Evolutionary conservation across 345 rosid genomes (phyloP), one percentile per base, ranked within the genome.

Genomic region (Lepidium africanum): DNA sequence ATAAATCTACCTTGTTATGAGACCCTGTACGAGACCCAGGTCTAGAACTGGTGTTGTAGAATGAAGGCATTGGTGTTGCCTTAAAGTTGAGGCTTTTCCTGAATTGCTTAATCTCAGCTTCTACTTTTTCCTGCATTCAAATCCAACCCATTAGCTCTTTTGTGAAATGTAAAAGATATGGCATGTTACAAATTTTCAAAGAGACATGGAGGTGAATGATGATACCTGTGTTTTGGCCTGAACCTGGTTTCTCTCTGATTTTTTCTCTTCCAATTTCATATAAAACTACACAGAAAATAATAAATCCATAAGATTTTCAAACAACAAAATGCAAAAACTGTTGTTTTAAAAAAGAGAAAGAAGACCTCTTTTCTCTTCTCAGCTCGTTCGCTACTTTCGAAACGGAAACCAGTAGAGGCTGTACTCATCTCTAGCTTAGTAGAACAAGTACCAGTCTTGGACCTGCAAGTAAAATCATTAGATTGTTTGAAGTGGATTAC

Each of bases 41-140:
- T 38, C 72, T 32, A 25, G 53, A 48, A 5, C 69, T 43, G 21
- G 7, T 67, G 33, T 81, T 84, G 71, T 92, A 89, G 78, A 92
- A 92, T 56, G 90, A 84, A 75, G 98, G 96, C 96, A 89, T 86
- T 14, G 96, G 96, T 16, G 76, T 82, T 56, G 98, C 96, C 74
- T 86, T 89, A 63, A 92, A 92, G 66, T 92, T 87, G 32, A 92
- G 92, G 79, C 88, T 84, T 71, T 81, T 85, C 48, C 96, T 78
- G 47, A 84, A 58, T 43, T 80, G 83, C 63, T 86, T 85, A 19
- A 89, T 81, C 69, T 87, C 92, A 50, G 85, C 88, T 60, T 87
- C 79, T 5, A 73, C 79, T 71, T 80, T 81, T 77, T 86, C 83
- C 96, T 92, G 76, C 67, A 80, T 69, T 50, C 47, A 52, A 35